Conservation (phyloP, 768 basidiomycete genomes). For the Ramaria sp. region DNA sequence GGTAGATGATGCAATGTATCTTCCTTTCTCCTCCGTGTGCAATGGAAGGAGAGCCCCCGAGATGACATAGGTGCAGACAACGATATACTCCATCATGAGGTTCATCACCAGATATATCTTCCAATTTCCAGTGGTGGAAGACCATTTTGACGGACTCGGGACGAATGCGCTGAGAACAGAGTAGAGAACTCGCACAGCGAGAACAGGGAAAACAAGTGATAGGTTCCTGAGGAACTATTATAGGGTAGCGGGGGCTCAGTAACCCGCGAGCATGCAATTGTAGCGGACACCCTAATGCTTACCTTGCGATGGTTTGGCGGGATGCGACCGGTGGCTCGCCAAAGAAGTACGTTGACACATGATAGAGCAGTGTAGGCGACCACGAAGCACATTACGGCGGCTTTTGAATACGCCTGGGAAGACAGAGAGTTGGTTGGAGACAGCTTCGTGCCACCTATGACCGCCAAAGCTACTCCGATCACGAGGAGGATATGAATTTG, state of each 20-base stretch:
- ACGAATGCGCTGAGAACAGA: slow-evolving; percentile 50
- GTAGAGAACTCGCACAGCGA: slow-evolving; percentile 49
- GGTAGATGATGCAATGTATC: too few species aligned
- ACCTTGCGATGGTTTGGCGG: not conserved
- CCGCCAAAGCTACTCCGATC: slow-evolving; percentile 21
- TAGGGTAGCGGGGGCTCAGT: slow-evolving; percentile 5
- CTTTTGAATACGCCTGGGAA: slow-evolving; percentile 20
- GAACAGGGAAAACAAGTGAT: slow-evolving; percentile 45
- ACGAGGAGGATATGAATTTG: slow-evolving; percentile 21
- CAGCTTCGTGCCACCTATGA: slow-evolving; percentile 21
- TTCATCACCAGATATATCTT: slow-evolving; percentile 47
- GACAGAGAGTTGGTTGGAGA: slow-evolving; percentile 10
- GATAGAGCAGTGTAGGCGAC: slow-evolving; percentile 28
- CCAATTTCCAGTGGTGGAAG: slow-evolving; percentile 38
- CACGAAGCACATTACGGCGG: slow-evolving; percentile 24
- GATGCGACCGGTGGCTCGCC: slow-evolving; percentile 1
- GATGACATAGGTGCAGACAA: slow-evolving; percentile 32
- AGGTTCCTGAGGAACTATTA: slow-evolving; percentile 46
- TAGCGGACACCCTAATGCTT: not conserved
- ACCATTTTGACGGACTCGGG: slow-evolving; percentile 29
- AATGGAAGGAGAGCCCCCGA: slow-evolving; percentile 21
- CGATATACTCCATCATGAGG: slow-evolving; percentile 48
- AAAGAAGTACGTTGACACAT: slow-evolving; percentile 7
- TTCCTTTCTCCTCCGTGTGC: slow-evolving; percentile 12
- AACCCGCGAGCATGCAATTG: not conserved